Percentiles rank a stretch among this genome's conserved stretches.
Evolutionary conservation across 306 rosid species (phyloP).

Genomic region (Cyclanthera cordifolia): DNA sequence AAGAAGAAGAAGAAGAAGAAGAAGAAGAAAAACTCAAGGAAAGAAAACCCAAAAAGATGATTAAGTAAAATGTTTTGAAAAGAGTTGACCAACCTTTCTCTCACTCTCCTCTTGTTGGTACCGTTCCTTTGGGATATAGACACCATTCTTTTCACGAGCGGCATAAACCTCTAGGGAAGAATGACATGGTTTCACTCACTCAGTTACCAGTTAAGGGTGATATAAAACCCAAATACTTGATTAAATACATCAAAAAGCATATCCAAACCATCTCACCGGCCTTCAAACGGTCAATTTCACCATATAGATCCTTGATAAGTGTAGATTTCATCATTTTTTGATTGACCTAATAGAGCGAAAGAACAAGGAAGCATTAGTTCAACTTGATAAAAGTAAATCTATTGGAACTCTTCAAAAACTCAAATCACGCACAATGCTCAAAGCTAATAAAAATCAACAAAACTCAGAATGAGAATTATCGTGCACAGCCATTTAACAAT

Average conservation of each 20-base stretch:
- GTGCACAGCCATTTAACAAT: neutral
- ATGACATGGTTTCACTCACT: neutral
- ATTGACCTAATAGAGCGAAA: conserved; percentile 38
- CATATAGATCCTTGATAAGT: conserved; percentile 87
- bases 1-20: neutral
- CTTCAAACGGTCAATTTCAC: conserved; percentile 93
- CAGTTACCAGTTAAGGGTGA: neutral
- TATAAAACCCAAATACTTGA: neutral
- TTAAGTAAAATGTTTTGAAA: neutral
- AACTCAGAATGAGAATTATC: neutral
- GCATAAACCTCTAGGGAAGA: conserved; percentile 76
- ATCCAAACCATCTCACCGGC: conserved; percentile 40
- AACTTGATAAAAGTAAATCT: neutral
- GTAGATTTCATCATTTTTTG: conserved; percentile 99
- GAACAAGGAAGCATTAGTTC: neutral
- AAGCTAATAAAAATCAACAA: neutral
- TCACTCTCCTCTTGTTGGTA: conserved; percentile 86
- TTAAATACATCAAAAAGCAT: neutral
- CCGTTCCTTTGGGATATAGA: conserved; percentile 88
- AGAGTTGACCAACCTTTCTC: conserved; percentile 43
- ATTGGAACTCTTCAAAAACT: neutral
- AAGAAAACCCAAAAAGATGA: neutral
- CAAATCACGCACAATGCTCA: neutral
- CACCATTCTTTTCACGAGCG: conserved; percentile 92
- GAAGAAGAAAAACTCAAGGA: neutral